A percentile compares a stretch with the other conserved stretches of the same genome.
Conservation (phyloP, 2,329 filamentous ascomycete species). For the Bipolaris gigantea region DNA sequence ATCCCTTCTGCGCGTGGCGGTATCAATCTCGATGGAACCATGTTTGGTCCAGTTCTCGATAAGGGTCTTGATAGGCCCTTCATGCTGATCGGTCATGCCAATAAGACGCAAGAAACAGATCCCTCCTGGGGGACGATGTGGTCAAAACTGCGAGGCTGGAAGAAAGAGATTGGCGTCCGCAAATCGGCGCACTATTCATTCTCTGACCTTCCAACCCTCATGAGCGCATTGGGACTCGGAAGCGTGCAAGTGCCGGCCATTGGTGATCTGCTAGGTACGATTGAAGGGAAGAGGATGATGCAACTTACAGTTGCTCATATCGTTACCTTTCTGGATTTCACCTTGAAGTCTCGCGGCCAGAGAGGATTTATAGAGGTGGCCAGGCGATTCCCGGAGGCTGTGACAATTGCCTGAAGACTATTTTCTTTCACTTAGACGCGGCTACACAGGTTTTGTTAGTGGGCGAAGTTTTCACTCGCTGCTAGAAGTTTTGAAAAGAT, state of each 20-base stretch:
- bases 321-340: constrained; percentile 24
- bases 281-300: constrained; percentile 27
- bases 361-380: not conserved
- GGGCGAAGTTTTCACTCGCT: not conserved
- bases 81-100: constrained; percentile 32
- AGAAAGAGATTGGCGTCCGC: constrained; percentile 32
- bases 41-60: constrained; percentile 28
- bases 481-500: too few species aligned
- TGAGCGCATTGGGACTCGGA: constrained; percentile 18
- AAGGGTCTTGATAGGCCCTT: constrained; percentile 23
- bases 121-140: constrained; percentile 31
- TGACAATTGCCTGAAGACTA: not conserved
- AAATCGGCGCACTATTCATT: constrained; percentile 33
- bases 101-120: constrained; percentile 34
- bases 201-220: constrained; percentile 28
- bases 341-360: constrained; percentile 19
- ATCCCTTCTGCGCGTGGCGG: constrained; percentile 28
- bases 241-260: constrained; percentile 15
- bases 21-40: constrained; percentile 42
- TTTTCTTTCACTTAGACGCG: not conserved
- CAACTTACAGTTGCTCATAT: constrained; percentile 24
- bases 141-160: constrained; percentile 29
- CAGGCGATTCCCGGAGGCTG: constrained; percentile 19
- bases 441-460: not conserved
- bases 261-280: constrained; percentile 23